These are phyloP conservation scores for Heracleum sosnowskyi DNA, from an alignment of 129 eudicot genomes.

Conservation along the genomic window DNA sequence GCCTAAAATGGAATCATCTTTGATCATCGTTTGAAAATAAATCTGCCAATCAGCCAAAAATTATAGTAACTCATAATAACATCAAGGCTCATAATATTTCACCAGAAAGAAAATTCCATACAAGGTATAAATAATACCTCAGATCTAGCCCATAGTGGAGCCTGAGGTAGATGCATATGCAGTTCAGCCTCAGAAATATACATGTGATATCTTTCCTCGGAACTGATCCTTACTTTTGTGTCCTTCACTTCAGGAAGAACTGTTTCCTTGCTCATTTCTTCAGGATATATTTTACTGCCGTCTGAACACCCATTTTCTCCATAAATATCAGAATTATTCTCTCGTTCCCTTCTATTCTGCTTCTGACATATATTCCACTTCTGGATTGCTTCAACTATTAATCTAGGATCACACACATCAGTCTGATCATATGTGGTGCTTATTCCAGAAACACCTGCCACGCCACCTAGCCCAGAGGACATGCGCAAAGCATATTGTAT, in stretches of 20 bases:
- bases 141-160: slow-evolving; percentile 71
- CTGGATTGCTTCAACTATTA: slow-evolving; percentile 71
- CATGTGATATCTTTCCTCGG: slow-evolving; percentile 66
- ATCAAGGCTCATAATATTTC: background rate
- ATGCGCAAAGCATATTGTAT: slow-evolving; percentile 58
- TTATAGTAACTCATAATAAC: background rate
- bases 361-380: slow-evolving; percentile 85
- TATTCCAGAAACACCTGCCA: slow-evolving; percentile 18
- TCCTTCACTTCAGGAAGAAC: slow-evolving; percentile 24
- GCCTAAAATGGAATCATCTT: slow-evolving; percentile 29
- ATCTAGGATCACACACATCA: slow-evolving; percentile 40
- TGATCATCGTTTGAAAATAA: slow-evolving; percentile 21
- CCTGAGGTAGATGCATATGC: slow-evolving; percentile 50
- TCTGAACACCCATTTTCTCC: slow-evolving; percentile 58
- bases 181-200: slow-evolving; percentile 74
- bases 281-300: slow-evolving; percentile 55
- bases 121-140: slow-evolving; percentile 35
- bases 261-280: slow-evolving; percentile 33
- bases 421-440: slow-evolving; percentile 27
- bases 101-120: background rate
- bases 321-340: slow-evolving; percentile 50
- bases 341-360: slow-evolving; percentile 54
- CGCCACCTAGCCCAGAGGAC: slow-evolving; percentile 37
- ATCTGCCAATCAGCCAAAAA: slow-evolving; percentile 37
- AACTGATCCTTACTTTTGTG: slow-evolving; percentile 30